phyloP scores from a whole-genome alignment of 176 grass and related monocot species.

The Metroxylon sagu region DNA sequence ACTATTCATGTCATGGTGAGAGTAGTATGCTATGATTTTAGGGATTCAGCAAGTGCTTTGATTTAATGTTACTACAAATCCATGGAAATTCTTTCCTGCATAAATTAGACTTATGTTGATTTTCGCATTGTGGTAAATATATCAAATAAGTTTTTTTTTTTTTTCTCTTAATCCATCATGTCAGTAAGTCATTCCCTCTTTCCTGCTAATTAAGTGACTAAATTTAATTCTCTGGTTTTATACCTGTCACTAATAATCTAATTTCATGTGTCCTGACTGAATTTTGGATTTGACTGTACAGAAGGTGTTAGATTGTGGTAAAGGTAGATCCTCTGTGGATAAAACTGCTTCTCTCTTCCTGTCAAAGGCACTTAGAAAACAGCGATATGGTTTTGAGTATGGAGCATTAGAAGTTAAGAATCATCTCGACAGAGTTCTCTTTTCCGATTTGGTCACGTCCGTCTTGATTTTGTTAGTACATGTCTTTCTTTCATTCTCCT shows the following conservation, averaged over 20 bases:
- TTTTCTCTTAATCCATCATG: too few relatives aligned
- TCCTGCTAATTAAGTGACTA: neutral
- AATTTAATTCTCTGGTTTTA: too few relatives aligned
- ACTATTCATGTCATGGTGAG: too few relatives aligned
- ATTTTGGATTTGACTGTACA: slow-evolving; percentile 33
- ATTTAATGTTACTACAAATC: too few relatives aligned
- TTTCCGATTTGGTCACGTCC: slow-evolving; percentile 67
- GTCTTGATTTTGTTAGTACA: slow-evolving; percentile 71
- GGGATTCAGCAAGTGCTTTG: too few relatives aligned
- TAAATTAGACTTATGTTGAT: too few relatives aligned
- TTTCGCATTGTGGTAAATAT: too few relatives aligned
- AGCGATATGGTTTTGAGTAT: slow-evolving; percentile 90
- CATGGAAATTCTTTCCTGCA: too few relatives aligned
- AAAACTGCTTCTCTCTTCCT: slow-evolving; percentile 56
- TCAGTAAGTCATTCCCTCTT: neutral
- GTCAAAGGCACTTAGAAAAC: slow-evolving; percentile 46
- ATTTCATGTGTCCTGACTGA: neutral
- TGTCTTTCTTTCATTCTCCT: neutral
- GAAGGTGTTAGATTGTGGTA: slow-evolving; percentile 73
- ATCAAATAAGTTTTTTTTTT: too few relatives aligned
- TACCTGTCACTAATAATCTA: too few relatives aligned
- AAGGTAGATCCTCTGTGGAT: slow-evolving; percentile 36
- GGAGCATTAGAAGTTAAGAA: slow-evolving; percentile 69
- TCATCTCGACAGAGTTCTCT: slow-evolving; percentile 65
- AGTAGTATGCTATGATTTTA: too few relatives aligned